Evolutionary conservation across 2,329 filamentous ascomycete genomes (phyloP).

Genomic region (Hymenoscyphus fraxineus): DNA sequence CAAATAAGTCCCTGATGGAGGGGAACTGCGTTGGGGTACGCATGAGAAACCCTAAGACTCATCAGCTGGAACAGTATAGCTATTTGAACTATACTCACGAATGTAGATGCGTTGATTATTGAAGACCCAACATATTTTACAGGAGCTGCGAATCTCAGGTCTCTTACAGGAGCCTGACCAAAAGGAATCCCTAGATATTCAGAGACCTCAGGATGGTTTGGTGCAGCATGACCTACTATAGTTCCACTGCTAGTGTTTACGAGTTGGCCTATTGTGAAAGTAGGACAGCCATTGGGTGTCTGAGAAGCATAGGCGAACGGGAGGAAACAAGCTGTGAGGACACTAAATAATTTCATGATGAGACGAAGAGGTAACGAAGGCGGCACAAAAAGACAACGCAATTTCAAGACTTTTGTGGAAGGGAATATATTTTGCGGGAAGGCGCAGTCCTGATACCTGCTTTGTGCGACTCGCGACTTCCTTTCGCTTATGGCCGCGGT

Average conservation of each 20-base stretch:
- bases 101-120: conserved; percentile 19
- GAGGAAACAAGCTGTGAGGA: conserved; percentile 17
- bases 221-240: conserved; percentile 21
- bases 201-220: conserved; percentile 21
- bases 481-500: too few relatives aligned
- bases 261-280: conserved; percentile 20
- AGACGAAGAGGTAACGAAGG: conserved; percentile 1
- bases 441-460: too few relatives aligned
- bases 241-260: conserved; percentile 23
- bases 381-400: neutral
- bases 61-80: conserved; percentile 4
- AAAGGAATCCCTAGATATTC: conserved; percentile 40
- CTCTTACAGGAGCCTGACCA: conserved; percentile 37
- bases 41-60: conserved; percentile 17
- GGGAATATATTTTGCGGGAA: too few relatives aligned
- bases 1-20: neutral
- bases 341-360: conserved; percentile 12
- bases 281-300: neutral
- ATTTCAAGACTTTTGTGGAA: too few relatives aligned
- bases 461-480: too few relatives aligned
- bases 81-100: conserved; percentile 17
- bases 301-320: conserved; percentile 14
- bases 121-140: conserved; percentile 21
- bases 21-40: conserved; percentile 2
- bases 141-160: conserved; percentile 38